A percentile compares a stretch with the other conserved stretches of the same genome.
phyloP scores from a whole-genome alignment of 2,329 filamentous ascomycete species.

The Phoma sp. region DNA sequence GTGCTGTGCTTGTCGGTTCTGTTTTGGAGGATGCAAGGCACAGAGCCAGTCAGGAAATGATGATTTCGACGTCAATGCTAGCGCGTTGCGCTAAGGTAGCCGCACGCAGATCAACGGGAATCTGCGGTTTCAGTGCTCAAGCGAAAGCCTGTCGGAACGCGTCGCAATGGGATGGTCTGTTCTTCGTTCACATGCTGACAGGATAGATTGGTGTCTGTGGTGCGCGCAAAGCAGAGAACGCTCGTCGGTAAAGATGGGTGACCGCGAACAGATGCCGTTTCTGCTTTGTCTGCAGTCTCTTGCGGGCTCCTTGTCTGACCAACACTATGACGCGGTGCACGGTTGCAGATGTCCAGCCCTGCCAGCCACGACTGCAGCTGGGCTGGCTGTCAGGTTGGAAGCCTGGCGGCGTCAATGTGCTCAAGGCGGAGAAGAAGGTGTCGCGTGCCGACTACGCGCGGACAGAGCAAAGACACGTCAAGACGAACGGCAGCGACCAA shows the following conservation, averaged over 20 bases:
- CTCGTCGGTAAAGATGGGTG: neutral
- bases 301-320: neutral
- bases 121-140: slow-evolving; percentile 27
- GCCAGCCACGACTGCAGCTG: slow-evolving; percentile 23
- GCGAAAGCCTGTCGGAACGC: slow-evolving; percentile 34
- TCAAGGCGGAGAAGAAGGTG: slow-evolving; percentile 13
- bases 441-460: slow-evolving; percentile 4
- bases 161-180: slow-evolving; percentile 30
- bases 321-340: slow-evolving; percentile 7
- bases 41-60: slow-evolving; percentile 8
- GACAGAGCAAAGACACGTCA: neutral
- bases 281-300: slow-evolving; percentile 3
- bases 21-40: slow-evolving; percentile 3
- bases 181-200: slow-evolving; percentile 20
- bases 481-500: neutral
- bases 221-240: slow-evolving; percentile 7
- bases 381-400: slow-evolving; percentile 29
- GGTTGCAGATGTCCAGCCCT: slow-evolving; percentile 22
- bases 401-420: slow-evolving; percentile 18
- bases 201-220: neutral
- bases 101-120: slow-evolving; percentile 44
- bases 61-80: slow-evolving; percentile 9
- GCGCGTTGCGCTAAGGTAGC: slow-evolving; percentile 36
- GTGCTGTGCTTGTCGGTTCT: neutral
- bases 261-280: neutral